A percentile compares a stretch with the other conserved stretches of the same genome.
Evolutionary conservation across 345 rosid genomes (phyloP).

Genomic region (Linum tenue): DNA sequence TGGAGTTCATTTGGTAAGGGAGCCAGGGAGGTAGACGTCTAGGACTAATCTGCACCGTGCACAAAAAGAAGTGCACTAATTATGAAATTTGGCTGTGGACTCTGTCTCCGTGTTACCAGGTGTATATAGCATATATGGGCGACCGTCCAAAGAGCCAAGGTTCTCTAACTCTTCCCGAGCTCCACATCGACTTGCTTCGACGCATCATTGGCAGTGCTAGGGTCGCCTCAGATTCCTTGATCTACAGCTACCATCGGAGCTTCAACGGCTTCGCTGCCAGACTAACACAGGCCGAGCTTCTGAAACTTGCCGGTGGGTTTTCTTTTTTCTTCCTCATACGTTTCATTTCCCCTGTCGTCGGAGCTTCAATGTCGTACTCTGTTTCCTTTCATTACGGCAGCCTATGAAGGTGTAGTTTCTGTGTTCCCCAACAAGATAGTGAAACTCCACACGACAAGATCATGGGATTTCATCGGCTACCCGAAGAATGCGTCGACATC

Average conservation of each 20-base stretch:
- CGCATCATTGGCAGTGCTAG: not conserved
- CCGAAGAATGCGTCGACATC: not conserved
- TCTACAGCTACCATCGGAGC: not conserved
- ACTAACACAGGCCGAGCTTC: not conserved
- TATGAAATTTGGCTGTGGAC: not conserved
- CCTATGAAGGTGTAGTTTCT: not conserved
- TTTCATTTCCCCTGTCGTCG: too few relatives aligned
- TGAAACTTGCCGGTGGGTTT: not conserved
- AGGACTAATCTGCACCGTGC: not conserved
- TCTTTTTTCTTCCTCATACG: too few relatives aligned
- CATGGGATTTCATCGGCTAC: not conserved
- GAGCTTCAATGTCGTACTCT: too few relatives aligned
- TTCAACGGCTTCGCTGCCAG: not conserved
- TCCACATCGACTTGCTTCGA: not conserved
- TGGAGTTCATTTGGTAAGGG: too few relatives aligned
- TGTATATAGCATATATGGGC: not conserved
- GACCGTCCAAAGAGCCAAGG: not conserved
- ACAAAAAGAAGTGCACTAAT: not conserved
- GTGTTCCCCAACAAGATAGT: not conserved
- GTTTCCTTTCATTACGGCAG: not conserved
- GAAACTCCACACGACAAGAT: not conserved
- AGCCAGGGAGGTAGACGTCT: too few relatives aligned
- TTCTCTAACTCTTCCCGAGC: not conserved
- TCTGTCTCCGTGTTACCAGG: not conserved
- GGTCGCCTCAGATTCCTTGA: not conserved